phyloP scores from a whole-genome alignment of 2,329 filamentous ascomycete species.

The Diplodia intermedia region DNA sequence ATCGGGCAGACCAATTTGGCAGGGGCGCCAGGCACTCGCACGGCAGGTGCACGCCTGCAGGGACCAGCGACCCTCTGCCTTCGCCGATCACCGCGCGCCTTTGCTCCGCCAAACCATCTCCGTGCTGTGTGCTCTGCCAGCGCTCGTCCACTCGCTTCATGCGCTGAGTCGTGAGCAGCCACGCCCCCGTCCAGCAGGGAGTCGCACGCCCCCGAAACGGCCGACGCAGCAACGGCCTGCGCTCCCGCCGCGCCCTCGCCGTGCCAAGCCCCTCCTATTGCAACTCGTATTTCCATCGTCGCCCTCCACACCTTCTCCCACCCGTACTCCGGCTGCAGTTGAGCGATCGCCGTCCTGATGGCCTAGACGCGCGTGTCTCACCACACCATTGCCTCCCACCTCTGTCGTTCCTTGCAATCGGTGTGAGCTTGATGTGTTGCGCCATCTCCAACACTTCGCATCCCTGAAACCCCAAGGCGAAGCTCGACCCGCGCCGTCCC shows the following conservation, averaged over 20 bases:
- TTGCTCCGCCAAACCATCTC: constrained; percentile 21
- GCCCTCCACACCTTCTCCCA: constrained; percentile 13
- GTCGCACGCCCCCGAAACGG: constrained; percentile 28
- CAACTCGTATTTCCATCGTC: constrained; percentile 26
- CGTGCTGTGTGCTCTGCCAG: constrained; percentile 13
- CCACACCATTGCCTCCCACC: constrained; percentile 30
- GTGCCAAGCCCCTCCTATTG: constrained; percentile 27
- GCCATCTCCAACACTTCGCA: constrained; percentile 22
- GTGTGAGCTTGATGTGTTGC: constrained; percentile 30
- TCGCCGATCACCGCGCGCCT: constrained; percentile 24
- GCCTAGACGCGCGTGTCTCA: constrained; percentile 29
- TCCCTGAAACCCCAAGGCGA: constrained; percentile 32
- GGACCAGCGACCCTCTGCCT: constrained; percentile 10
- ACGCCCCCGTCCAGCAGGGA: constrained; percentile 22
- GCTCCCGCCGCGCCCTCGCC: constrained; percentile 24
- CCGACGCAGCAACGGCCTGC: constrained; percentile 27
- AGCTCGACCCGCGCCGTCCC: constrained; percentile 32
- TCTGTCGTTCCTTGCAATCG: constrained; percentile 29
- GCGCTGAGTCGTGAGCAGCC: constrained; percentile 24
- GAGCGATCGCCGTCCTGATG: constrained; percentile 29
- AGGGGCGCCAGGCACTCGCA: constrained; percentile 23
- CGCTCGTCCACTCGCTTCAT: constrained; percentile 21
- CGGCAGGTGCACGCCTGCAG: constrained; percentile 24
- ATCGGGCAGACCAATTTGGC: constrained; percentile 26
- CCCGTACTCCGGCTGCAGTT: constrained; percentile 14